Evolutionary conservation across 345 rosid genomes (phyloP).

Genomic region (Sisymbrium irio): DNA sequence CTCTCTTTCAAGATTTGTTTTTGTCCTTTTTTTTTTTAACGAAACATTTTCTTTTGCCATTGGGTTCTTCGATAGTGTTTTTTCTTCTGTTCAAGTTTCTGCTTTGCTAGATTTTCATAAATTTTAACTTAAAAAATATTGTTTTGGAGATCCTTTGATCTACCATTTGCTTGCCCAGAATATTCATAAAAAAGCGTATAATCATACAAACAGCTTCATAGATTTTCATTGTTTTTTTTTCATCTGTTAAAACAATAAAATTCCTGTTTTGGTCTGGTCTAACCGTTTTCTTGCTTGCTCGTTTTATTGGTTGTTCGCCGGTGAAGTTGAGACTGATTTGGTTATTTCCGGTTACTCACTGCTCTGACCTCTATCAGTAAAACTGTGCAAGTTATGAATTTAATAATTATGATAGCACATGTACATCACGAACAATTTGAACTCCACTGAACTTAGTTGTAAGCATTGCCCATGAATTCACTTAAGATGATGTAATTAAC

Average conservation of each 20-base stretch:
- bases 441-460: too few species aligned
- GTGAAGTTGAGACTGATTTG: not conserved
- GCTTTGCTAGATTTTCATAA: not conserved
- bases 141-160: not conserved
- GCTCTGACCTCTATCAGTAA: not conserved
- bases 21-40: too few species aligned
- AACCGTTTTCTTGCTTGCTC: not conserved
- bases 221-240: not conserved
- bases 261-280: not conserved
- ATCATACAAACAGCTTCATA: too few species aligned
- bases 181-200: too few species aligned
- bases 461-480: not conserved
- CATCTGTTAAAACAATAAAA: too few species aligned
- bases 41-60: too few species aligned
- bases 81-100: not conserved
- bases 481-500: too few species aligned
- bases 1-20: not conserved
- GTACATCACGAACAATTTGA: too few species aligned
- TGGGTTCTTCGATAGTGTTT: too few species aligned
- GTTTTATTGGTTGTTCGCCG: not conserved
- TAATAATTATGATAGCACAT: too few species aligned
- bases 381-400: not conserved
- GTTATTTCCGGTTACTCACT: not conserved
- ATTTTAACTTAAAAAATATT: too few species aligned
- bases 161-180: too few species aligned